phyloP scores from a whole-genome alignment of 192 early-diverging fungal genomes.

The Podila clonocystis region DNA sequence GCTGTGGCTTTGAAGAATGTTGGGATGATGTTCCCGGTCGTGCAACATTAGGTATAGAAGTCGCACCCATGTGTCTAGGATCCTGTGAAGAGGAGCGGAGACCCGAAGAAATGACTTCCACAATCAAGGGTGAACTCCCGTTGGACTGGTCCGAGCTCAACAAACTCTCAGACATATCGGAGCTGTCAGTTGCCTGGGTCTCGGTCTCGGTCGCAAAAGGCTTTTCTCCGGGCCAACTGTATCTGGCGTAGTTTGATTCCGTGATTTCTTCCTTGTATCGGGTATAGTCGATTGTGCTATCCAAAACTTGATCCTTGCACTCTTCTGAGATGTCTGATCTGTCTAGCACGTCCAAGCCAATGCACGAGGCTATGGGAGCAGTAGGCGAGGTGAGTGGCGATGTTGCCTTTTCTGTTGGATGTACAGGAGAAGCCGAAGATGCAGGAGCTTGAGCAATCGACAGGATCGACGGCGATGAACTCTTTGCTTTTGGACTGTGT shows the following conservation, averaged over 20 bases:
- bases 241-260: neutral
- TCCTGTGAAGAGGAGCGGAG: constrained; percentile 9
- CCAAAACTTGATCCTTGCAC: neutral
- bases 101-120: constrained; percentile 39
- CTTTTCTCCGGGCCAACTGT: neutral
- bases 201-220: neutral
- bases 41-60: no score
- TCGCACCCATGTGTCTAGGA: no score
- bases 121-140: constrained; percentile 17
- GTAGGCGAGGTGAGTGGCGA: no score
- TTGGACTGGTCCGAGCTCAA: neutral
- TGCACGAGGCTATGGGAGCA: neutral
- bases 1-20: neutral
- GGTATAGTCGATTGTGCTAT: constrained; percentile 11
- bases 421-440: neutral
- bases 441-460: neutral
- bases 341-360: no score
- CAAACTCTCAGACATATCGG: neutral
- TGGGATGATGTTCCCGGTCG: neutral
- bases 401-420: neutral
- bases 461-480: neutral
- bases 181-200: neutral
- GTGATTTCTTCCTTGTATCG: constrained; percentile 23
- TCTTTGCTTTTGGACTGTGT: neutral
- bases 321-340: no score